Percentiles rank a stretch among this genome's conserved stretches.
These are phyloP conservation scores for Heliocybe sulcata DNA, from an alignment of 1,284 basidiomycete genomes.

Conservation along the genomic window DNA sequence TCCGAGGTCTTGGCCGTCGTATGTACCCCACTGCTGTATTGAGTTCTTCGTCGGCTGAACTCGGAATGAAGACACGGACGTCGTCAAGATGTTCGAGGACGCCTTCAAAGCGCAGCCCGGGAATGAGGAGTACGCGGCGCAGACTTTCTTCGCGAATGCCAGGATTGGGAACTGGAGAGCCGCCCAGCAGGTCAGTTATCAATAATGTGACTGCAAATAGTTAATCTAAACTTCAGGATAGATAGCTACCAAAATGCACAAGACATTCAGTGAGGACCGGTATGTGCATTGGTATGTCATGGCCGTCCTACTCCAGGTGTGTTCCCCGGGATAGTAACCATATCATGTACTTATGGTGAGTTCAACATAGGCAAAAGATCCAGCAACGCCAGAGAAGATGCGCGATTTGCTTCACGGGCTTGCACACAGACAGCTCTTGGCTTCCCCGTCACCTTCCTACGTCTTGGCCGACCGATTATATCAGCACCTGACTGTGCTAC, in stretches of 20 bases:
- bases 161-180: constrained; percentile 74
- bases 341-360: neutral
- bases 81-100: constrained; percentile 74
- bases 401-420: constrained; percentile 63
- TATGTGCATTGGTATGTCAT: constrained; percentile 83
- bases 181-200: constrained; percentile 62
- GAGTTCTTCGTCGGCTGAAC: neutral
- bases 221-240: constrained; percentile 16
- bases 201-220: neutral
- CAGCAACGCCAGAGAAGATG: constrained; percentile 51
- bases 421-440: constrained; percentile 58
- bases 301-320: constrained; percentile 71
- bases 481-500: constrained; percentile 65
- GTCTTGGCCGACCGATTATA: constrained; percentile 69
- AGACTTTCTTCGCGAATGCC: constrained; percentile 79
- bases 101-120: constrained; percentile 70
- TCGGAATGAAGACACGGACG: constrained; percentile 52
- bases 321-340: constrained; percentile 6
- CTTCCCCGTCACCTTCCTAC: constrained; percentile 53
- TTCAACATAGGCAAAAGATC: constrained; percentile 49
- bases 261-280: constrained; percentile 69
- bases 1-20: constrained; percentile 72
- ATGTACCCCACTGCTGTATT: constrained; percentile 21
- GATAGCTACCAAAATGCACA: constrained; percentile 73
- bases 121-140: constrained; percentile 76